Conservation (phyloP, 345 rosid genomes). For the Citrus australasica region DNA sequence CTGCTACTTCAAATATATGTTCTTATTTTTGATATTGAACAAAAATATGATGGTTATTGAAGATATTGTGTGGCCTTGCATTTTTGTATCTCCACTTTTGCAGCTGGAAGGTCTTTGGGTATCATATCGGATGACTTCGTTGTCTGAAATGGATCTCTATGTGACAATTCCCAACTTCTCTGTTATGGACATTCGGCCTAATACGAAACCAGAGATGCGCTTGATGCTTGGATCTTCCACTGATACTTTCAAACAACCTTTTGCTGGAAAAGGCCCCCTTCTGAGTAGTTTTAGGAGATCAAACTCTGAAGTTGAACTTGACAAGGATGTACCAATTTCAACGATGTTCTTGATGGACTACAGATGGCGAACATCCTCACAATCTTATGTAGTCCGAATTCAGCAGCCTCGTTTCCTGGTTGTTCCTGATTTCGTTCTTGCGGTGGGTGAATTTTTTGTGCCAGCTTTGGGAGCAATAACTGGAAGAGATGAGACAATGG, state of each 20-base stretch:
- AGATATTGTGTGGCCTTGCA: neutral
- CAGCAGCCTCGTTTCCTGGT: constrained; percentile 97
- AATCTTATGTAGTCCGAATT: constrained; percentile 76
- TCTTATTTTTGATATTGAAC: neutral
- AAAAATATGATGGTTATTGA: neutral
- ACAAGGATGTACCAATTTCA: constrained; percentile 56
- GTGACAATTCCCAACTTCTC: constrained; percentile 87
- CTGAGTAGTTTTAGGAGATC: constrained; percentile 47
- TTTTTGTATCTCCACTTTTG: constrained; percentile 18
- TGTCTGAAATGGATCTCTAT: constrained; percentile 91
- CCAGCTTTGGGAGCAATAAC: constrained; percentile 86
- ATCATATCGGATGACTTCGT: constrained; percentile 81
- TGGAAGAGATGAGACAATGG: constrained; percentile 89
- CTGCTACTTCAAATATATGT: neutral
- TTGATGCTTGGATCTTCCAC: constrained; percentile 96
- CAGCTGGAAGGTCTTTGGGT: constrained; percentile 99
- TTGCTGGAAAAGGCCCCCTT: constrained; percentile 54
- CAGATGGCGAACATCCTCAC: constrained; percentile 87
- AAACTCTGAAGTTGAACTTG: constrained; percentile 45
- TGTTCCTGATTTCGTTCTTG: constrained; percentile 96
- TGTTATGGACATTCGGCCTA: constrained; percentile 79
- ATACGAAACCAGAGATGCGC: constrained; percentile 93
- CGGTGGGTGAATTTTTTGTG: constrained; percentile 92
- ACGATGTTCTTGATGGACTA: constrained; percentile 97
- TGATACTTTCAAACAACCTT: constrained; percentile 77